Percentiles rank a stretch among this genome's conserved stretches.
These are phyloP conservation scores for Saccharum hybrid DNA, from an alignment of 202 grass and related monocot genomes.

Conservation along the genomic window DNA sequence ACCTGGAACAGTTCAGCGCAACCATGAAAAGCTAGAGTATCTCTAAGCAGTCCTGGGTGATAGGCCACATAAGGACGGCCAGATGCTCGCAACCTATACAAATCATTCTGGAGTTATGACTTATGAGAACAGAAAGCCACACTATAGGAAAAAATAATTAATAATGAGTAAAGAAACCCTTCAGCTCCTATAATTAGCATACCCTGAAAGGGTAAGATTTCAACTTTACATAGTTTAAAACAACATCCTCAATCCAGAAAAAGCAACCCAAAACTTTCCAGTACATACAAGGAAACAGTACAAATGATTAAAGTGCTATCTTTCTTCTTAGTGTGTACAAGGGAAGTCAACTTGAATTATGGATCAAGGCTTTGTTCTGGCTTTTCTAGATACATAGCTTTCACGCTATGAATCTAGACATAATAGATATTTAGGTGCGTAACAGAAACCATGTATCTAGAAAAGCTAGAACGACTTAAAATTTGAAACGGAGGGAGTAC, in stretches of 20 bases:
- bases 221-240: constrained; percentile 15
- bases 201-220: constrained; percentile 25
- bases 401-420: not conserved
- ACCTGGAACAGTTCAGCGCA: constrained; percentile 99
- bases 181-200: constrained; percentile 24
- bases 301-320: constrained; percentile 3
- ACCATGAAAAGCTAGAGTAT: constrained; percentile 98
- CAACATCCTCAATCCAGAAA: constrained; percentile 1
- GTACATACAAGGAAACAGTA: constrained; percentile 12
- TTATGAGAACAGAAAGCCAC: constrained; percentile 22
- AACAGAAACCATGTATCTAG: not conserved
- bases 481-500: not conserved
- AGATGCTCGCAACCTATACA: constrained; percentile 72
- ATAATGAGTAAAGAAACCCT: not conserved
- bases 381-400: not conserved
- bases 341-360: constrained; percentile 17
- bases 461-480: not conserved
- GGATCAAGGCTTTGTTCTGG: not conserved
- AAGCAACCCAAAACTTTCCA: constrained; percentile 5
- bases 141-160: not conserved
- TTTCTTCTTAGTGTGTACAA: constrained; percentile 33
- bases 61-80: constrained; percentile 91
- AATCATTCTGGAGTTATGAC: constrained; percentile 26
- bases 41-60: constrained; percentile 85
- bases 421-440: not conserved